These are phyloP conservation scores for Daldinia caldariorum DNA, from an alignment of 495 filamentous ascomycete genomes.

Conservation along the genomic window DNA sequence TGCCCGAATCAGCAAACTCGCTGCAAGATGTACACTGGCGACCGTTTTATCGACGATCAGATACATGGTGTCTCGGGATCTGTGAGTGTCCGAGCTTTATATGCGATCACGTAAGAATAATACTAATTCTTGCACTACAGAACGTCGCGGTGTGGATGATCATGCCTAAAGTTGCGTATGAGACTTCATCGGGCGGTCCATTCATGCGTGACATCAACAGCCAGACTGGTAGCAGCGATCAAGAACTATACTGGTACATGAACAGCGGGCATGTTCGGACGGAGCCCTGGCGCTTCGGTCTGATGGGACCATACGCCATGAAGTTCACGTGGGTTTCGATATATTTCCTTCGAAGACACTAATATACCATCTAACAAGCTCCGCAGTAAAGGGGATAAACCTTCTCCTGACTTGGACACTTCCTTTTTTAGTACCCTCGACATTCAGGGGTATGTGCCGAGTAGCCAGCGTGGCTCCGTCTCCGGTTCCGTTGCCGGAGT, in stretches of 20 bases:
- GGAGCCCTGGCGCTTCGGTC: constrained; percentile 64
- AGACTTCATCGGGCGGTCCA: constrained; percentile 59
- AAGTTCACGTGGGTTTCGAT: constrained; percentile 58
- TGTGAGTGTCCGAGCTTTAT: constrained; percentile 27
- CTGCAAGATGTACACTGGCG: constrained; percentile 70
- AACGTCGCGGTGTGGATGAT: constrained; percentile 58
- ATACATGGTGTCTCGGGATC: constrained; percentile 60
- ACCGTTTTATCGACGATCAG: constrained; percentile 70
- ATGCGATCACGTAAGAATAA: background rate
- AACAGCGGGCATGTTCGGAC: constrained; percentile 68
- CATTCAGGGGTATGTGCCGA: constrained; percentile 64
- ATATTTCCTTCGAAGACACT: constrained; percentile 39
- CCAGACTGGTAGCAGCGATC: constrained; percentile 64
- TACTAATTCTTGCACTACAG: constrained; percentile 1
- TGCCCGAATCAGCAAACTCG: constrained; percentile 64
- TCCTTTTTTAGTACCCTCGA: constrained; percentile 64
- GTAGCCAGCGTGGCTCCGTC: constrained; percentile 62
- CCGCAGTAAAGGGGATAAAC: constrained; percentile 53
- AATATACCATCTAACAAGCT: background rate
- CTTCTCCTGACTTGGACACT: constrained; percentile 58
- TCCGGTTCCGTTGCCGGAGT: constrained; percentile 62
- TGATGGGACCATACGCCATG: constrained; percentile 69
- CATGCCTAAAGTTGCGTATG: constrained; percentile 53
- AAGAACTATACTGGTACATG: constrained; percentile 71
- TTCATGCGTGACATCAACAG: constrained; percentile 70